These are phyloP conservation scores for Candida andamanensis DNA, from an alignment of 805 yeast species.

Conservation along the genomic window DNA sequence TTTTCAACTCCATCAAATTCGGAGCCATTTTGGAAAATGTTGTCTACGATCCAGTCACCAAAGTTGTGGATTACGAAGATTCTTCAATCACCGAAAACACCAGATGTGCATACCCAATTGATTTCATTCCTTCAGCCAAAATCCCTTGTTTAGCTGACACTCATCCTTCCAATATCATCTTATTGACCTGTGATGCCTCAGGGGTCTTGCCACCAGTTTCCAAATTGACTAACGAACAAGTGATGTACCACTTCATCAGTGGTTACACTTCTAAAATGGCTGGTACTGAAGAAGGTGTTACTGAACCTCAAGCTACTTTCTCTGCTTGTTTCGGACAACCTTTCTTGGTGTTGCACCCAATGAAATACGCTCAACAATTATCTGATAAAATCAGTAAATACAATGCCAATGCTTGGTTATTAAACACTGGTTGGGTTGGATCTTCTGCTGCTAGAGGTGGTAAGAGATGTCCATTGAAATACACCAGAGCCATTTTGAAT, in stretches of 20 bases:
- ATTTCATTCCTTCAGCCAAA: conserved; percentile 92
- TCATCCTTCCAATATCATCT: conserved; percentile 88
- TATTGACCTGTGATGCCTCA: conserved; percentile 95
- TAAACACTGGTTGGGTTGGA: conserved; percentile 99
- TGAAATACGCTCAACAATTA: conserved; percentile 94
- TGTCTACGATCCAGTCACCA: conserved; percentile 70
- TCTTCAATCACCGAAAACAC: conserved; percentile 90
- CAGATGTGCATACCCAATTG: conserved; percentile 97
- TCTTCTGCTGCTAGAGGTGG: conserved; percentile 90
- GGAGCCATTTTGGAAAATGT: conserved; percentile 95
- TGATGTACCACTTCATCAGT: conserved; percentile 97
- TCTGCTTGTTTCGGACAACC: conserved; percentile 99
- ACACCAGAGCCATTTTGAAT: conserved; percentile 94
- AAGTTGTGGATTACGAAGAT: conserved; percentile 82
- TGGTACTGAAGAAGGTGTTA: conserved; percentile 97
- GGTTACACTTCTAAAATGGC: conserved; percentile 99
- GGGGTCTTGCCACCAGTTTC: conserved; percentile 98
- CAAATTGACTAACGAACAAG: conserved; percentile 88
- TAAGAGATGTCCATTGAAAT: conserved; percentile 94
- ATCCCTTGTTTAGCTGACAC: conserved; percentile 86
- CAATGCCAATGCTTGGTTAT: conserved; percentile 90
- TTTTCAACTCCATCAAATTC: conserved; percentile 87
- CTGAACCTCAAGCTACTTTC: conserved; percentile 97
- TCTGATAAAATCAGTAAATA: conserved; percentile 87
- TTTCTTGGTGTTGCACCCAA: conserved; percentile 95